Evolutionary conservation across 108 stramenopile species (phyloP), one percentile per base, ranked within the genome.

Genomic region (Skeletonema grethae): DNA sequence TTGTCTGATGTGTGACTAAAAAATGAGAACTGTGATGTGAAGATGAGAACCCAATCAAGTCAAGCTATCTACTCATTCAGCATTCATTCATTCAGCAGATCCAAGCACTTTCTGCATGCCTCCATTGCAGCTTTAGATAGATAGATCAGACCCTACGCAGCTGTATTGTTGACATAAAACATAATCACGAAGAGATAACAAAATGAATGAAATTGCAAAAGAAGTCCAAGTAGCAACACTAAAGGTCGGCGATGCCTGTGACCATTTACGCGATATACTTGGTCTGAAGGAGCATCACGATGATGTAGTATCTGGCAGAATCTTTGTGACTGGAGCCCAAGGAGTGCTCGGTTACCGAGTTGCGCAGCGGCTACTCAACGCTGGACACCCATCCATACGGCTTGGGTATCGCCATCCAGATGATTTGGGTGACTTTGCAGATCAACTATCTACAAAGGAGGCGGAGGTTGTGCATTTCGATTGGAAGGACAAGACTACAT

Each of bases 321-420:
- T 73, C 22, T 76, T 81, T 59, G 53, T 85, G 7, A 85, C 84
- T 3, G 58, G 65, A 20, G 84, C 80, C 13, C 70, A 67, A 20
- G 84, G 84, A 29, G 77, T 80, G 34, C 57, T 85, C 32, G 84
- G 84, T 20, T 82, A 82, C 60, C 80, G 84, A 38, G 84, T 85
- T 25, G 82, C 82, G 6, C 48, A 70, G n/a, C 43, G 46, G 7
- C 67, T 83, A 9, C 58, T 83, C 36, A 73, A 73, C 25, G 66
- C 73, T 56, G 82, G 82, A 5, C 71, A 82, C 31, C 66, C 73
- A 32, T 20, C 43, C 34, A 77, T 74, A 28, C 66, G 82, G 77
- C 69, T 63, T 24, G 82, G 82, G 32, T 77, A 79, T 25, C 82
- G 82, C 61, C 25, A 79, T 15, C 32, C 24, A 20, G 67, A 63